Conservation (phyloP, 1,284 basidiomycete species). For the Ustilago trichophora region DNA sequence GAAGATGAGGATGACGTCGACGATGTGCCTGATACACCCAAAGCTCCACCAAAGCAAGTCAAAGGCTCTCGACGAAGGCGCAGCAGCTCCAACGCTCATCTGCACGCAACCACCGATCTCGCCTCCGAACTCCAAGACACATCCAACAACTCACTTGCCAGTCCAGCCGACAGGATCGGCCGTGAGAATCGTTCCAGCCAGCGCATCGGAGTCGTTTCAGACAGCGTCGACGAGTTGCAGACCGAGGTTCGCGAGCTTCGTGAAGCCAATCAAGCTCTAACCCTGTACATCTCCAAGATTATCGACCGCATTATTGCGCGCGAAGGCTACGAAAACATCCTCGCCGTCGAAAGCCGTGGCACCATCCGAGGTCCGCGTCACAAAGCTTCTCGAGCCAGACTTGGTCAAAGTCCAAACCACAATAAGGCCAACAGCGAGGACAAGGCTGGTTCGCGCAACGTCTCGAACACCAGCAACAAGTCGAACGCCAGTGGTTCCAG, state of each 20-base stretch:
- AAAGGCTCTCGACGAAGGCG: conserved; percentile 22
- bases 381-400: conserved; percentile 27
- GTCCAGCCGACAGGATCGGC: conserved; percentile 14
- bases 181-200: conserved; percentile 57
- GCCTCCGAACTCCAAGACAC: conserved; percentile 86
- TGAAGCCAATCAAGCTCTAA: conserved; percentile 92
- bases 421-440: conserved; percentile 1
- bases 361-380: conserved; percentile 41
- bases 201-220: conserved; percentile 36
- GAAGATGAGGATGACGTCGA: conserved; percentile 52
- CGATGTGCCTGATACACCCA: conserved; percentile 54
- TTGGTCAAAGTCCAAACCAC: conserved; percentile 3
- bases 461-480: conserved; percentile 14
- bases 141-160: conserved; percentile 67
- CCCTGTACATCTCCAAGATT: conserved; percentile 93
- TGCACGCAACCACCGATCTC: conserved; percentile 19
- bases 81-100: conserved; percentile 1
- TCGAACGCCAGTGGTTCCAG: conserved; percentile 7
- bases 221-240: conserved; percentile 44
- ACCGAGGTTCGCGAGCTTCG: conserved; percentile 88
- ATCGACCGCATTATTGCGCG: conserved; percentile 92
- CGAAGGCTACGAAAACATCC: conserved; percentile 91
- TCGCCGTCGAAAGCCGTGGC: conserved; percentile 78
- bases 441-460: conserved; percentile 9
- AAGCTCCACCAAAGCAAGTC: conserved; percentile 12